phyloP scores from a whole-genome alignment of 371 early-diverging fungal species.

The Mortierella polycephala region DNA sequence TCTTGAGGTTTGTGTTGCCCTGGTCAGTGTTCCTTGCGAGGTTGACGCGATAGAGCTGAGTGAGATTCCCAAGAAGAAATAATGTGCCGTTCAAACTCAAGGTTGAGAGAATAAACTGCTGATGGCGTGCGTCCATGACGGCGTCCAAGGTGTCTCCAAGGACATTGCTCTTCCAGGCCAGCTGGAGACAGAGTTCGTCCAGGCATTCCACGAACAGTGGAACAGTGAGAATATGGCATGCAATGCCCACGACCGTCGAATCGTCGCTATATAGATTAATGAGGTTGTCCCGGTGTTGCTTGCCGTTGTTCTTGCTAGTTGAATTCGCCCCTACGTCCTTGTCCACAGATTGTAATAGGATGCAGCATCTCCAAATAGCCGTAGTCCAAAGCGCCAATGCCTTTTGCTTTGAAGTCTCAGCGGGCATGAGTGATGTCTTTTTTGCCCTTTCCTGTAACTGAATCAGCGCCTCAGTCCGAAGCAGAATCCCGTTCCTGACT shows the following conservation, averaged over 20 bases:
- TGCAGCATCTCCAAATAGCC: constrained; percentile 60
- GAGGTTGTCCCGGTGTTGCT: constrained; percentile 27
- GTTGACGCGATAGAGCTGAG: constrained; percentile 53
- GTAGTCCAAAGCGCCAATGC: constrained; percentile 64
- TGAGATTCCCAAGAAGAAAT: constrained; percentile 67
- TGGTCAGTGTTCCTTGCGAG: constrained; percentile 9
- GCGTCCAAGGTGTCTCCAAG: constrained; percentile 25
- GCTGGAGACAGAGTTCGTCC: constrained; percentile 42
- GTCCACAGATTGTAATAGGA: constrained; percentile 60
- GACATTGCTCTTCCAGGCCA: constrained; percentile 26
- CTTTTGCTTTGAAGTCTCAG: constrained; percentile 55
- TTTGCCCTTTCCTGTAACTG: constrained; percentile 56
- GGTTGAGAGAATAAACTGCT: constrained; percentile 31
- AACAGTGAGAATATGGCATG: constrained; percentile 36
- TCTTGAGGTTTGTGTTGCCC: constrained; percentile 7
- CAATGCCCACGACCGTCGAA: constrained; percentile 45
- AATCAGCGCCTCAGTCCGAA: constrained; percentile 53
- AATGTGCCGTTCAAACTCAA: constrained; percentile 59
- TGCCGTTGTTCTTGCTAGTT: neutral
- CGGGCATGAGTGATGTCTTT: constrained; percentile 28
- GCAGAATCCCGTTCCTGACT: constrained; percentile 47
- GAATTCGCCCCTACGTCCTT: constrained; percentile 19
- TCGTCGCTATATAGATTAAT: constrained; percentile 52
- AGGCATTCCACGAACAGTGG: constrained; percentile 38
- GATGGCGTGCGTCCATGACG: constrained; percentile 40